phyloP scores from a whole-genome alignment of 2,329 filamentous ascomycete genomes.

The Leptographium flavum region DNA sequence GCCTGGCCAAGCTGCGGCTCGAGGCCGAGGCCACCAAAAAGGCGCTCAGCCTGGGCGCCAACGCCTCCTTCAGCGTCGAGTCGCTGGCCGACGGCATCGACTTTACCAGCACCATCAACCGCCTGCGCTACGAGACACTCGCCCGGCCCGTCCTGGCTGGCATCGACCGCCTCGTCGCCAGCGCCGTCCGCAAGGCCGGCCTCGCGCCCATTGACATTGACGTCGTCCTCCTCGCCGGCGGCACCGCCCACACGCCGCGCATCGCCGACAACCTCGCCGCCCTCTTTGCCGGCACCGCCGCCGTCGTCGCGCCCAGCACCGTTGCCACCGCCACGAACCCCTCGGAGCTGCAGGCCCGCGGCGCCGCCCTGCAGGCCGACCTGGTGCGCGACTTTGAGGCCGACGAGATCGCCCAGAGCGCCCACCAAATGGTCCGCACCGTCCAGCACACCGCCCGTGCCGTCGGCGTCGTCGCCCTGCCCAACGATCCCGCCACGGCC shows the following conservation, averaged over 20 bases:
- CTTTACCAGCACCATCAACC: slow-evolving; percentile 84
- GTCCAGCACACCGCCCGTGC: slow-evolving; percentile 81
- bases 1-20: slow-evolving; percentile 80
- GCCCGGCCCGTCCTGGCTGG: slow-evolving; percentile 75
- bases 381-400: slow-evolving; percentile 89
- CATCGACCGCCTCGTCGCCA: slow-evolving; percentile 73
- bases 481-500: slow-evolving; percentile 37
- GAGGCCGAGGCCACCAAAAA: slow-evolving; percentile 90
- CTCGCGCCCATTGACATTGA: slow-evolving; percentile 87
- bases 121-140: slow-evolving; percentile 82
- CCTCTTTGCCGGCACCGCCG: slow-evolving; percentile 70
- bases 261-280: slow-evolving; percentile 67
- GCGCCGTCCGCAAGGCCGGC: slow-evolving; percentile 79
- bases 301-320: slow-evolving; percentile 72
- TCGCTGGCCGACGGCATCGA: slow-evolving; percentile 79
- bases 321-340: slow-evolving; percentile 72
- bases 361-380: slow-evolving; percentile 88
- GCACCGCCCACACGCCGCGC: slow-evolving; percentile 85
- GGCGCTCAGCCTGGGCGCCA: slow-evolving; percentile 73
- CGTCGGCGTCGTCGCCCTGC: slow-evolving; percentile 65
- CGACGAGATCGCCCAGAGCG: slow-evolving; percentile 89
- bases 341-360: slow-evolving; percentile 74
- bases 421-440: slow-evolving; percentile 86
- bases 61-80: slow-evolving; percentile 87
- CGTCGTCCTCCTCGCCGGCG: slow-evolving; percentile 86